These are phyloP conservation scores for Mrakia gelida DNA, from an alignment of 768 basidiomycete genomes.

Conservation along the genomic window DNA sequence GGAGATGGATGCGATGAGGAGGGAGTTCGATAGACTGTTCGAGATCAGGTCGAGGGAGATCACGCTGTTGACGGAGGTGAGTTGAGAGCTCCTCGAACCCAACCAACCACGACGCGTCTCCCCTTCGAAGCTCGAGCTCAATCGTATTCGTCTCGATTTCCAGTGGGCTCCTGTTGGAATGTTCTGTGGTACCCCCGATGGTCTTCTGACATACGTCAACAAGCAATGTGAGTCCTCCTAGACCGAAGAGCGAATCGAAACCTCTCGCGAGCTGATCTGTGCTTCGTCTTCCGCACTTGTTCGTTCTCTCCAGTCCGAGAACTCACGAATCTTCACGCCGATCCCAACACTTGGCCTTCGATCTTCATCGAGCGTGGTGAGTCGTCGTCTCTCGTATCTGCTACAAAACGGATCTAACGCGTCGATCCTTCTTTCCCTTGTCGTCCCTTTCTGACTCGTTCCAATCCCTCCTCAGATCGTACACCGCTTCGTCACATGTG, in stretches of 20 bases:
- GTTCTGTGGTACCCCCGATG: background rate
- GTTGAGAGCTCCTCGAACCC: background rate
- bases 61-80: background rate
- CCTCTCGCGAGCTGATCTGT: background rate
- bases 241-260: background rate
- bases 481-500: conserved; percentile 16
- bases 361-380: background rate
- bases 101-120: no score
- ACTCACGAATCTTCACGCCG: conserved; percentile 1
- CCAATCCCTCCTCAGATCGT: background rate
- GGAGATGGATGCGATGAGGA: conserved; percentile 18
- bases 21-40: conserved; percentile 11
- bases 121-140: background rate
- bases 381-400: background rate
- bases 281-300: background rate
- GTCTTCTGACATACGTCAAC: conserved; percentile 9
- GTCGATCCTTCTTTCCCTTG: background rate
- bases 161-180: conserved; percentile 5
- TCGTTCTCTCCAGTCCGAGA: background rate
- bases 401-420: no score
- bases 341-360: conserved; percentile 16
- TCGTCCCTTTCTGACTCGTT: background rate
- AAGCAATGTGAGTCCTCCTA: background rate
- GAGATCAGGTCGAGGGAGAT: conserved; percentile 10
- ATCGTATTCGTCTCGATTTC: no score